A percentile compares a stretch with the other conserved stretches of the same genome.
Evolutionary conservation across 768 basidiomycete species (phyloP).

Genomic region (Scleroderma bovista): DNA sequence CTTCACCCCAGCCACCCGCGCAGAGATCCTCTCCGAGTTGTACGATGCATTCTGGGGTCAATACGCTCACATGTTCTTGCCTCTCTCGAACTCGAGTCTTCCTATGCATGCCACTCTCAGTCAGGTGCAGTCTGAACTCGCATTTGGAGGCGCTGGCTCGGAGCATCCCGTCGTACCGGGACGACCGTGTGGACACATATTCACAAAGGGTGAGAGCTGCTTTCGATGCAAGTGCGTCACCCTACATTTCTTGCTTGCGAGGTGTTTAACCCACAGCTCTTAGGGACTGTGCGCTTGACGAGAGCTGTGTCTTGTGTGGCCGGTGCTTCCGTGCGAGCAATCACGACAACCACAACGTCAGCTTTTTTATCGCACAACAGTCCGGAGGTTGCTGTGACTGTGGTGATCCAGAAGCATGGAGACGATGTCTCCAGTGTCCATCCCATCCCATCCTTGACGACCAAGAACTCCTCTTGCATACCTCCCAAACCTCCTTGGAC

Average conservation of each 20-base stretch:
- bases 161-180: slow-evolving; percentile 60
- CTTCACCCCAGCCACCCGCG: slow-evolving; percentile 67
- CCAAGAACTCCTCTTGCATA: slow-evolving; percentile 4
- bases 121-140: slow-evolving; percentile 59
- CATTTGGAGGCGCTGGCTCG: slow-evolving; percentile 54
- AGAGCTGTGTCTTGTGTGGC: slow-evolving; percentile 86
- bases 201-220: slow-evolving; percentile 87
- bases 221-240: slow-evolving; percentile 86
- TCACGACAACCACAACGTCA: slow-evolving; percentile 84
- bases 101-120: slow-evolving; percentile 61
- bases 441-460: slow-evolving; percentile 57
- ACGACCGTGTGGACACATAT: slow-evolving; percentile 76
- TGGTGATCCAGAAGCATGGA: slow-evolving; percentile 89
- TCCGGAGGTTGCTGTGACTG: slow-evolving; percentile 95
- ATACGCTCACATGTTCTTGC: slow-evolving; percentile 68
- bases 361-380: slow-evolving; percentile 90
- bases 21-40: slow-evolving; percentile 76
- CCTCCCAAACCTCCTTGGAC: slow-evolving; percentile 17
- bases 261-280: no score
- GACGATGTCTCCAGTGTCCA: slow-evolving; percentile 57
- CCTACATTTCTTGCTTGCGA: no score
- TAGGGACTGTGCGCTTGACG: slow-evolving; percentile 88
- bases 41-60: slow-evolving; percentile 81
- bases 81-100: slow-evolving; percentile 54
- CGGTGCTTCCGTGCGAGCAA: slow-evolving; percentile 87